Percentiles rank a stretch among this genome's conserved stretches.
These are phyloP conservation scores for Manihot esculenta DNA, from an alignment of 441 rosid species.

Conservation along the genomic window DNA sequence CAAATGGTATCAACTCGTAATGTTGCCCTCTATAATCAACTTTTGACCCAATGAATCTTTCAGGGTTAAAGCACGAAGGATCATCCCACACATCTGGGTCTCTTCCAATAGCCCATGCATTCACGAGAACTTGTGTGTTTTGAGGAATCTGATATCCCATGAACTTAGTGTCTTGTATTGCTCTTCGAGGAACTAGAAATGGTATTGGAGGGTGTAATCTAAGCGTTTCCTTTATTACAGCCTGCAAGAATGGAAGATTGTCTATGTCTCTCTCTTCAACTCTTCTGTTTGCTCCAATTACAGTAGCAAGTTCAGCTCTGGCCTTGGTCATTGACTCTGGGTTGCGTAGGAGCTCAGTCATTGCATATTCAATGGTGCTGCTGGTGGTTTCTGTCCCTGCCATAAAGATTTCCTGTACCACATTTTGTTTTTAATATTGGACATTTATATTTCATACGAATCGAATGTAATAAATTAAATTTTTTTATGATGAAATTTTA, in stretches of 20 bases:
- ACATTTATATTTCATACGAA: no score
- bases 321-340: constrained; percentile 23
- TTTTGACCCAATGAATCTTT: constrained; percentile 37
- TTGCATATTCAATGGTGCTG: constrained; percentile 26
- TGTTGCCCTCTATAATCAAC: constrained; percentile 42
- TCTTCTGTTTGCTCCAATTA: constrained; percentile 21
- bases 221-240: constrained; percentile 25
- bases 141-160: constrained; percentile 45
- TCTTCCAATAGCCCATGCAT: constrained; percentile 49
- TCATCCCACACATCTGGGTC: constrained; percentile 47
- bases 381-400: constrained; percentile 30
- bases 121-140: constrained; percentile 41
- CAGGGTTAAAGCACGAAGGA: constrained; percentile 39
- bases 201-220: constrained; percentile 26
- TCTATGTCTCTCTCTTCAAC: constrained; percentile 30
- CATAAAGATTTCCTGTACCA: constrained; percentile 22
- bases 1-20: constrained; percentile 46
- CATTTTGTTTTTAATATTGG: neutral
- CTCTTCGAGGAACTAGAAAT: constrained; percentile 36
- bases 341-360: constrained; percentile 26
- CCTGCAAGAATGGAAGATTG: constrained; percentile 25
- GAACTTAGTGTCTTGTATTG: constrained; percentile 31
- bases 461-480: no score
- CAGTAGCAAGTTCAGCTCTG: constrained; percentile 26
- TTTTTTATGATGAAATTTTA: no score